phyloP scores from a whole-genome alignment of 371 early-diverging fungal species.

The Circinella minor region DNA sequence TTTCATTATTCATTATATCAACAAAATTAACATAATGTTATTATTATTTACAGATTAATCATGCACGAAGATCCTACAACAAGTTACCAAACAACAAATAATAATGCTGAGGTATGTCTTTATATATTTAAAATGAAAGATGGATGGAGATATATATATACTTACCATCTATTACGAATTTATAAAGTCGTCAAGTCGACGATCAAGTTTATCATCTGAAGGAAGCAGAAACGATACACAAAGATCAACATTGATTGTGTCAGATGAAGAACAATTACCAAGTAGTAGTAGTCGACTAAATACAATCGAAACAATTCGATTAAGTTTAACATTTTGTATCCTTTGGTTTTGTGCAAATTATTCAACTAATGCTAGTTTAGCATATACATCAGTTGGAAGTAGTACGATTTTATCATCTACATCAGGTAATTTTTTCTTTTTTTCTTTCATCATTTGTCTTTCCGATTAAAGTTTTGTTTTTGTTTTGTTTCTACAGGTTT shows the following conservation, averaged over 20 bases:
- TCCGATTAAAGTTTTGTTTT: background rate
- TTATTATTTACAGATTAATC: slow-evolving; percentile 5
- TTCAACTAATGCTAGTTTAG: slow-evolving; percentile 76
- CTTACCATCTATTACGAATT: no score
- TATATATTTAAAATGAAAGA: background rate
- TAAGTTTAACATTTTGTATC: slow-evolving; percentile 77
- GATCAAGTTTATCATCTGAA: background rate
- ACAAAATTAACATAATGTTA: background rate
- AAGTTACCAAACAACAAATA: background rate
- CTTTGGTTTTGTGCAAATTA: slow-evolving; percentile 85
- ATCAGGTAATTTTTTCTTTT: slow-evolving; percentile 31
- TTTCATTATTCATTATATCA: background rate
- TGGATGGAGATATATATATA: no score
- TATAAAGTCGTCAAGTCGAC: no score
- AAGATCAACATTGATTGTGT: background rate
- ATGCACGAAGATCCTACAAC: slow-evolving; percentile 8
- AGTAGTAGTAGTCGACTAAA: slow-evolving; percentile 25
- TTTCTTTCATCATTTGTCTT: background rate
- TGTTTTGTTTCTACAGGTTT: slow-evolving; percentile 41
- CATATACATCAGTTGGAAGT: slow-evolving; percentile 82
- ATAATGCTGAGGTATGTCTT: background rate
- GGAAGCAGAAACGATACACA: background rate
- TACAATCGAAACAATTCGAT: slow-evolving; percentile 62
- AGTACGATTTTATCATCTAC: slow-evolving; percentile 80
- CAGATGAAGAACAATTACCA: background rate